Evolutionary conservation across 1,139 yeast species (phyloP).

Genomic region (Entelexis paramagnoliae): DNA sequence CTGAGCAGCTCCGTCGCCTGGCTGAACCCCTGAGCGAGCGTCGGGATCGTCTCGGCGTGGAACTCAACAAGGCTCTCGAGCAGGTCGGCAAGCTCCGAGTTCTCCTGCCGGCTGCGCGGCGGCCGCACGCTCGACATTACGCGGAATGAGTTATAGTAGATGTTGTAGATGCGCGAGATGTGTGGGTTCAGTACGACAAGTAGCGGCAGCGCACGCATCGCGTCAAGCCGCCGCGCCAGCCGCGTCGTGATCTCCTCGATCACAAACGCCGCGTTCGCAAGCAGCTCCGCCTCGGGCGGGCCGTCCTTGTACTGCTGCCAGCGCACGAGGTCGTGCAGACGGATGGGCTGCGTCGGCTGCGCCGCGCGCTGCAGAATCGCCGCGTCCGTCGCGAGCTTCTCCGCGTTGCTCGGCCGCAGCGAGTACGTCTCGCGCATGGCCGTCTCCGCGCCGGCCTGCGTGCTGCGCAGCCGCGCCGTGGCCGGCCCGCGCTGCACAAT

Average conservation of each 20-base stretch:
- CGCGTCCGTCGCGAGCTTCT: conserved; percentile 19
- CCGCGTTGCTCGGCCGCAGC: conserved; percentile 12
- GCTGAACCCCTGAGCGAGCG: conserved; percentile 68
- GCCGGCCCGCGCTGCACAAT: too few species aligned
- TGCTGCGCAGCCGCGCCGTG: background rate
- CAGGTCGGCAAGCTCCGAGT: conserved; percentile 41
- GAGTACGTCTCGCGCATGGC: background rate
- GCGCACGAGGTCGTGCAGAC: conserved; percentile 24
- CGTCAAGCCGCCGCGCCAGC: conserved; percentile 51
- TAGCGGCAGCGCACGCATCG: conserved; percentile 67
- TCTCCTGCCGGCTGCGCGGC: conserved; percentile 45
- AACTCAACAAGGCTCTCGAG: conserved; percentile 54
- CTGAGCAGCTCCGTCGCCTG: conserved; percentile 39
- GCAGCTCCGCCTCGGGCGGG: conserved; percentile 28
- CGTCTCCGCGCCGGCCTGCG: background rate
- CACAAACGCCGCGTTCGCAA: conserved; percentile 35
- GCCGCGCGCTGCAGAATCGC: conserved; percentile 23
- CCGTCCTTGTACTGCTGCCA: conserved; percentile 21
- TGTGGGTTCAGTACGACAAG: conserved; percentile 81
- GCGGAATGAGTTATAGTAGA: conserved; percentile 62
- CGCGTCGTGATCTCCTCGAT: conserved; percentile 37
- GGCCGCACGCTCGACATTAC: conserved; percentile 40
- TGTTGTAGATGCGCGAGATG: conserved; percentile 66
- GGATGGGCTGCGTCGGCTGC: conserved; percentile 21
- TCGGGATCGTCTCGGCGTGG: conserved; percentile 75